Conservation (phyloP, 208 protist genomes). For the Trypanosoma rangeli region DNA sequence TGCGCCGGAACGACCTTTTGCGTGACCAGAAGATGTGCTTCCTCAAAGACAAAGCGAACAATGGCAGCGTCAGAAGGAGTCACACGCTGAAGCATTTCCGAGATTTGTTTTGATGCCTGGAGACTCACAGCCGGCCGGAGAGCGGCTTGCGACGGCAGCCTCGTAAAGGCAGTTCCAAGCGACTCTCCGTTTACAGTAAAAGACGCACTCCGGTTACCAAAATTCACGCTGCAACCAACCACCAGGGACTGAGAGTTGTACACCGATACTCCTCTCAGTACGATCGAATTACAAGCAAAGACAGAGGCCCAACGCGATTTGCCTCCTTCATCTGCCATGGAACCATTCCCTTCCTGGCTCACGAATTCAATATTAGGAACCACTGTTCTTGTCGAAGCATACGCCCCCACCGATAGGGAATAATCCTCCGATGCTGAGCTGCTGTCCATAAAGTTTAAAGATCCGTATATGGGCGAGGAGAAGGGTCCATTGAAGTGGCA, state of each 20-base stretch:
- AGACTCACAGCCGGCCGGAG: conserved; percentile 35
- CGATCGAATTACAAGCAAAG: not conserved
- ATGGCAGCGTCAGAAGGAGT: conserved; percentile 16
- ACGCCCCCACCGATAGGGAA: not conserved
- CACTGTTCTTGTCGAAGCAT: not conserved
- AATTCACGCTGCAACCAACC: conserved; percentile 28
- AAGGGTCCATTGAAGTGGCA: not conserved
- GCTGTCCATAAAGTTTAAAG: not conserved
- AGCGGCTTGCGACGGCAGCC: conserved; percentile 11
- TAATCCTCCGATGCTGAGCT: not conserved
- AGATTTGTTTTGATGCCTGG: conserved; percentile 18
- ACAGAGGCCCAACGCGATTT: not conserved
- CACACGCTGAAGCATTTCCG: conserved; percentile 7
- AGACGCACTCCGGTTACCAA: conserved; percentile 7
- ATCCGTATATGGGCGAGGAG: not conserved
- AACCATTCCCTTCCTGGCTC: not conserved
- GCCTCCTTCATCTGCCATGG: not conserved
- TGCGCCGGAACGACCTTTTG: not conserved
- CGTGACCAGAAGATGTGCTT: conserved; percentile 9
- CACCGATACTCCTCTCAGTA: conserved; percentile 14
- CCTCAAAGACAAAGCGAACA: conserved; percentile 37
- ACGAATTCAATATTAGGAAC: not conserved
- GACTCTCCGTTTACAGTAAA: conserved; percentile 42
- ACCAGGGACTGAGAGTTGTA: conserved; percentile 28
- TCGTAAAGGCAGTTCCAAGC: conserved; percentile 32